Evolutionary conservation across 441 rosid species (phyloP), one percentile per base, ranked within the genome.

Genomic region (Populus hybrid): DNA sequence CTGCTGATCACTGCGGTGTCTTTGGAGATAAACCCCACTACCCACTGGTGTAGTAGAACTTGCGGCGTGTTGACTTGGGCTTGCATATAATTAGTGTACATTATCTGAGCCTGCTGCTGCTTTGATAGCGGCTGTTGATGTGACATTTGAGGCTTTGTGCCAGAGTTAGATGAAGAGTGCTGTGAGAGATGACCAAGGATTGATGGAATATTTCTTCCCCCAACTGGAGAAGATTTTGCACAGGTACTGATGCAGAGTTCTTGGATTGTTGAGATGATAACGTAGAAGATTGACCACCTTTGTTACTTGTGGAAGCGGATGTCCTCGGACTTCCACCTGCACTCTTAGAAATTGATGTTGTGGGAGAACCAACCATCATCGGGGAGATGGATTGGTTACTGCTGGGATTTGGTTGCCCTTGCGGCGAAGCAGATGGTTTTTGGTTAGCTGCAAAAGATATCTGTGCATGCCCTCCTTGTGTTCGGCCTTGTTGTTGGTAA

Each of bases 261-360:
- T 91, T 96, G 14, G 81, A 81, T 75, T 88, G 94, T 82, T 92
- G 97, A 53, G 95, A 84, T 40, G 94, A 84, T 36, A 90, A 81
- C 5, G 86, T 40, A 5, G 97, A 88, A 78, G 89, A 85, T 80
- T 91, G 99, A 42, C 90, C 91, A 75, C 86, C 82, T 82, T 92
- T 96, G 84, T 90, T 91, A 76, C 82, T 85, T 0, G 90, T 82
- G 28, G 98, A 87, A 40, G 90, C 82, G 5, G 95, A 80, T 70
- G 97, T 91, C 80, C 95, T 88, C 28, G 99, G 99, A 81, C 98
- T 94, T 71, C 96, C 99, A 63, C 98, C 88, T 5, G 96, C 86
- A 72, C 94, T 87, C 85, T 93, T 94, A 61, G 99, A 94, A 73
- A 94, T 84, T 0, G 98, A 91, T 9, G 95, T 85, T 3, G 98